Evolutionary conservation across 106 monocot genomes (phyloP).

Genomic region (Apostasia ramifera): DNA sequence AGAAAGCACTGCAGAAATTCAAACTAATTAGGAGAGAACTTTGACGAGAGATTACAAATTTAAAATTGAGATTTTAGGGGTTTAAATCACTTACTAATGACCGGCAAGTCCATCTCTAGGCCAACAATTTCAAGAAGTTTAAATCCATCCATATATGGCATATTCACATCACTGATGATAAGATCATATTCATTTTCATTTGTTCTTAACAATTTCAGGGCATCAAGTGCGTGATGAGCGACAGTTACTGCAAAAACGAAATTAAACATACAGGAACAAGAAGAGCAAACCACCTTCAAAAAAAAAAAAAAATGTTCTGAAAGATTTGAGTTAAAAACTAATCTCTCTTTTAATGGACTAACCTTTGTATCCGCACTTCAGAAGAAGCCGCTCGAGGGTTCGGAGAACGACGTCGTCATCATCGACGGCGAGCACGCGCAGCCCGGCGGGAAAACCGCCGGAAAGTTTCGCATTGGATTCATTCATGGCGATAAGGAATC

Average conservation of each 20-base stretch:
- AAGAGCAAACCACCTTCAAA: neutral
- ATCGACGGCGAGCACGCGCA: constrained; percentile 4
- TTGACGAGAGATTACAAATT: neutral
- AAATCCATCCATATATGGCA: constrained; percentile 42
- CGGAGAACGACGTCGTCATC: constrained; percentile 3
- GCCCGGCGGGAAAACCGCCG: neutral
- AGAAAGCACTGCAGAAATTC: constrained; percentile 26
- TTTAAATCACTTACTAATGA: constrained; percentile 23
- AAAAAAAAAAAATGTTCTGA: neutral
- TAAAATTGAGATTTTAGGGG: neutral
- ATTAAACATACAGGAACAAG: neutral
- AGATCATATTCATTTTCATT: constrained; percentile 26
- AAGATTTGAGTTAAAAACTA: neutral
- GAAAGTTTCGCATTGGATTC: neutral
- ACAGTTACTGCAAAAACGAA: constrained; percentile 19
- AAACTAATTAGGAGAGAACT: neutral
- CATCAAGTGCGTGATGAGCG: constrained; percentile 9
- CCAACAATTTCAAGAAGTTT: constrained; percentile 21
- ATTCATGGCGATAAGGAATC: neutral
- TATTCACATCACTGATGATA: constrained; percentile 30
- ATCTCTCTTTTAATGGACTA: neutral
- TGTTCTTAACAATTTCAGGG: constrained; percentile 20
- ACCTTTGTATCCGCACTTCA: constrained; percentile 7
- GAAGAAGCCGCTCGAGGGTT: neutral
- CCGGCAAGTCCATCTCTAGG: constrained; percentile 28